Percentiles rank a stretch among this genome's conserved stretches.
Conservation (phyloP, 495 filamentous ascomycete genomes). For the Penicillium simplicissimum region DNA sequence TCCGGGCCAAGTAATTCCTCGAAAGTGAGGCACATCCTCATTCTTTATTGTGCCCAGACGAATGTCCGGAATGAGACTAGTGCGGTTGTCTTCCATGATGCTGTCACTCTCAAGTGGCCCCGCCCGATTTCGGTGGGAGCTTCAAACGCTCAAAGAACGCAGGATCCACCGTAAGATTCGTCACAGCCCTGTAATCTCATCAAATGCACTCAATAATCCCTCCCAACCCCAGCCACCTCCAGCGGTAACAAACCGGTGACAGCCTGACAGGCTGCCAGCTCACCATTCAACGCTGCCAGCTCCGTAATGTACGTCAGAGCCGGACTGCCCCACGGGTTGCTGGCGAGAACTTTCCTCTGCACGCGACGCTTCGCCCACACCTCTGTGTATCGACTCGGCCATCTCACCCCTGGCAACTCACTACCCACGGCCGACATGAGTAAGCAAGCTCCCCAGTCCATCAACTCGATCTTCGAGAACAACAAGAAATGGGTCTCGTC, state of each 20-base stretch:
- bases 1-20: too few relatives aligned
- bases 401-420: neutral
- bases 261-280: too few relatives aligned
- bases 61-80: too few relatives aligned
- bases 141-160: too few relatives aligned
- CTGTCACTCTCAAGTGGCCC: neutral
- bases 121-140: neutral
- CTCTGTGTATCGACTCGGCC: neutral
- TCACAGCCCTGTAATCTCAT: neutral
- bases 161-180: neutral
- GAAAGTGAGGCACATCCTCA: too few relatives aligned
- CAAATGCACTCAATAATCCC: neutral
- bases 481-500: conserved; percentile 69
- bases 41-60: too few relatives aligned
- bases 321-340: neutral
- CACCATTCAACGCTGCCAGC: neutral
- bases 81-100: too few relatives aligned
- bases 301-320: neutral
- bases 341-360: neutral
- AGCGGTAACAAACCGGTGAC: neutral
- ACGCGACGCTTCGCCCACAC: neutral
- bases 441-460: conserved; percentile 20
- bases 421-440: conserved; percentile 7
- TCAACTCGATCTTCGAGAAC: conserved; percentile 35
- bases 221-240: too few relatives aligned